Evolutionary conservation across 805 yeast species (phyloP).

Genomic region (Hanseniaspora lindneri): DNA sequence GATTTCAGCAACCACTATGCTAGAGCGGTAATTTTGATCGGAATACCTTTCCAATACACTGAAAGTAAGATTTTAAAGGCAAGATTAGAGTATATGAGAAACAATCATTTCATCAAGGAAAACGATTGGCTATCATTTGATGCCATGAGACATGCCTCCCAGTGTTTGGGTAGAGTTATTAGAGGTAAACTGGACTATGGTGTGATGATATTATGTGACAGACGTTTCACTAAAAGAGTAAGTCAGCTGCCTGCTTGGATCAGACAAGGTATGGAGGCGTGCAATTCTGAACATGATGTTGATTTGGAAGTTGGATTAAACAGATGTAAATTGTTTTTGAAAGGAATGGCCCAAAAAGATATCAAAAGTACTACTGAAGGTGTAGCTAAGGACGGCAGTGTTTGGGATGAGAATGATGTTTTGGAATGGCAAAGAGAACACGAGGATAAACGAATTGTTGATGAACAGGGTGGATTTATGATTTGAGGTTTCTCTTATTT

Average conservation of each 20-base stretch:
- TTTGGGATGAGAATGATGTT: constrained; percentile 15
- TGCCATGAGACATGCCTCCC: constrained; percentile 99
- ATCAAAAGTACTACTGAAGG: constrained; percentile 11
- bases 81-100: constrained; percentile 81
- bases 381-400: constrained; percentile 12
- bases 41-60: constrained; percentile 97
- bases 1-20: constrained; percentile 99
- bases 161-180: constrained; percentile 90
- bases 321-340: constrained; percentile 77
- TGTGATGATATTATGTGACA: constrained; percentile 93
- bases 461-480: constrained; percentile 11
- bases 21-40: constrained; percentile 94
- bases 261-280: constrained; percentile 56
- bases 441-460: background rate
- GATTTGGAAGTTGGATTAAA: constrained; percentile 96
- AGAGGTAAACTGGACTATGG: constrained; percentile 99
- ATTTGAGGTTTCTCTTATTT: no score
- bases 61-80: constrained; percentile 94
- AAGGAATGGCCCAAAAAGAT: constrained; percentile 76
- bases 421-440: constrained; percentile 3
- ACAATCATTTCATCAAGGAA: constrained; percentile 83
- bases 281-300: constrained; percentile 45
- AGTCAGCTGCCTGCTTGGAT: constrained; percentile 94
- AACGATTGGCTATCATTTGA: constrained; percentile 93
- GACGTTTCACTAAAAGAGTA: constrained; percentile 78